Percentiles rank a stretch among this genome's conserved stretches.
Conservation (phyloP, 2,329 filamentous ascomycete species). For the Hypoxylon sp. region DNA sequence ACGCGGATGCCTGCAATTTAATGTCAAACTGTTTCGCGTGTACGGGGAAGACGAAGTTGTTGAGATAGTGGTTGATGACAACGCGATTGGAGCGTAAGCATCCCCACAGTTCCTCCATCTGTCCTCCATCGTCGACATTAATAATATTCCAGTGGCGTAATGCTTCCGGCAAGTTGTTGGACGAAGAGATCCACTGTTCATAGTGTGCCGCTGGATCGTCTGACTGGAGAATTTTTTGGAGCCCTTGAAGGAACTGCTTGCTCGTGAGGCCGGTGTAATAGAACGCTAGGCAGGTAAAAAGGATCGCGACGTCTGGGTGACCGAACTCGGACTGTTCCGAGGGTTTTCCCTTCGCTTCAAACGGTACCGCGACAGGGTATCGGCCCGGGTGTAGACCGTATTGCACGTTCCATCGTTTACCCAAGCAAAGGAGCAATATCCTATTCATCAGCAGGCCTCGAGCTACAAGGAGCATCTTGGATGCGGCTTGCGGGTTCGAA, state of each 20-base stretch:
- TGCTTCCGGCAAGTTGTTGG: constrained; percentile 55
- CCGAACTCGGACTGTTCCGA: constrained; percentile 72
- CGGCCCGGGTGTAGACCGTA: constrained; percentile 69
- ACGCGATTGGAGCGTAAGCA: constrained; percentile 60
- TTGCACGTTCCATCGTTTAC: constrained; percentile 75
- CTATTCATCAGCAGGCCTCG: constrained; percentile 71
- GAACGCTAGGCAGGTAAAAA: constrained; percentile 73
- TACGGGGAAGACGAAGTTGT: constrained; percentile 71
- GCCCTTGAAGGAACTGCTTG: constrained; percentile 60
- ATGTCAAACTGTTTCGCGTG: constrained; percentile 72
- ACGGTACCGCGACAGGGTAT: constrained; percentile 74
- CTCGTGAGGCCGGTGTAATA: constrained; percentile 70
- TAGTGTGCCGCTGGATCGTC: constrained; percentile 69
- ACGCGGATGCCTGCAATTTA: constrained; percentile 74
- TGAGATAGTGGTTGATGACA: constrained; percentile 70
- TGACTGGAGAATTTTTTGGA: constrained; percentile 63
- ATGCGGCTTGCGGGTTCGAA: constrained; percentile 49
- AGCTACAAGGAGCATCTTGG: constrained; percentile 63
- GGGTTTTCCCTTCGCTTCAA: constrained; percentile 72
- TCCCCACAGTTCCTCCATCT: constrained; percentile 62
- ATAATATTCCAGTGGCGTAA: constrained; percentile 66
- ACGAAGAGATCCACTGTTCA: constrained; percentile 57
- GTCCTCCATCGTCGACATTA: constrained; percentile 67
- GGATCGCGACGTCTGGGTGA: constrained; percentile 74
- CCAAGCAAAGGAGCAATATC: constrained; percentile 68